Percentiles rank a stretch among this genome's conserved stretches.
Evolutionary conservation across 1,284 basidiomycete genomes (phyloP).

Genomic region (Rhizoctonia solani): DNA sequence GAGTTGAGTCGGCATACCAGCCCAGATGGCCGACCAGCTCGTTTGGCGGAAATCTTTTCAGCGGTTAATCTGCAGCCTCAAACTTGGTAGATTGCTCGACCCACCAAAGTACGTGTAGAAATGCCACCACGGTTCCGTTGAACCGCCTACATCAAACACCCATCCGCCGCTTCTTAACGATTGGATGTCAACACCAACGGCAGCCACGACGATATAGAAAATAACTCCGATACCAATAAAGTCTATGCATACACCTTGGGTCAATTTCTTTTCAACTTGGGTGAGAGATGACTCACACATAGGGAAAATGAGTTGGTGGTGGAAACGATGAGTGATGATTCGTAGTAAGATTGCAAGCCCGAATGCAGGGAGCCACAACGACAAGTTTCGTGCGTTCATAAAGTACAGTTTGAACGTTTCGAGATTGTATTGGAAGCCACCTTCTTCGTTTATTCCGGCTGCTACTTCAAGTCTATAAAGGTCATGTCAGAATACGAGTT

Average conservation of each 20-base stretch:
- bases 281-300: slow-evolving; percentile 59
- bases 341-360: slow-evolving; percentile 77
- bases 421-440: slow-evolving; percentile 68
- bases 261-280: neutral
- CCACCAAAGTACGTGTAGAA: slow-evolving; percentile 79
- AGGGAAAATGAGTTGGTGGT: slow-evolving; percentile 92
- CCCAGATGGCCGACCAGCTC: slow-evolving; percentile 67
- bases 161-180: slow-evolving; percentile 72
- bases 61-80: neutral
- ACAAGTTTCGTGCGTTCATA: slow-evolving; percentile 61
- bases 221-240: slow-evolving; percentile 82
- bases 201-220: slow-evolving; percentile 81
- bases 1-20: slow-evolving; percentile 79
- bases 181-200: slow-evolving; percentile 65
- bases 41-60: slow-evolving; percentile 71
- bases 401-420: slow-evolving; percentile 67
- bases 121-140: slow-evolving; percentile 74
- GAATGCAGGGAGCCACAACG: slow-evolving; percentile 78
- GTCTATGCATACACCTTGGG: slow-evolving; percentile 51
- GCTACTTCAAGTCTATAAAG: slow-evolving; percentile 86
- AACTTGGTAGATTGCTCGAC: slow-evolving; percentile 41
- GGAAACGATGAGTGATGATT: slow-evolving; percentile 77
- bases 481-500: no score
- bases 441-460: slow-evolving; percentile 80
- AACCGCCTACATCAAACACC: slow-evolving; percentile 82